Conservation (phyloP, 305 asterid genomes). For the Striga hermonthica region DNA sequence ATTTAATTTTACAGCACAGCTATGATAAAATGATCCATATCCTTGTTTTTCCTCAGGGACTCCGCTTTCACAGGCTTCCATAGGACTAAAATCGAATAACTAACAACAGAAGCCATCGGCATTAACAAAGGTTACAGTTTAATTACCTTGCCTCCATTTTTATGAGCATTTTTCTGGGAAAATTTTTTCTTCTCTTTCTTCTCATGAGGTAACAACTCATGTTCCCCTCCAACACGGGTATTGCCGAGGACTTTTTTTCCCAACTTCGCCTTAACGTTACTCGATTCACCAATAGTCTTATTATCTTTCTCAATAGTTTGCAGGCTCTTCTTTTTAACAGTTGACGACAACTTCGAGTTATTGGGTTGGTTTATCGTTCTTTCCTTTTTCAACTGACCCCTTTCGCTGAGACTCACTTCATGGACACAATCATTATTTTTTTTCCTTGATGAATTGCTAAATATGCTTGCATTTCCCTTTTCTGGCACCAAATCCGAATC, state of each 20-base stretch:
- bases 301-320: slow-evolving; percentile 3
- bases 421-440: slow-evolving; percentile 16
- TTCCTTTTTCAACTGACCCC: slow-evolving; percentile 41
- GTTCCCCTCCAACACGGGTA: slow-evolving; percentile 28
- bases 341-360: slow-evolving; percentile 32
- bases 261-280: slow-evolving; percentile 31
- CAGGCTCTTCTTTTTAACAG: slow-evolving; percentile 28
- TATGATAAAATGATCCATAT: neutral
- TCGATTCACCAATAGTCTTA: slow-evolving; percentile 33
- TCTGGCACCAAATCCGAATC: slow-evolving; percentile 32
- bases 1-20: neutral
- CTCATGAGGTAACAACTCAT: slow-evolving; percentile 26
- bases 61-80: too few relatives aligned
- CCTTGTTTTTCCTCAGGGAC: too few relatives aligned
- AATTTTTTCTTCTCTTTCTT: slow-evolving; percentile 30
- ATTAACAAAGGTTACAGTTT: slow-evolving; percentile 21
- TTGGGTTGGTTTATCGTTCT: slow-evolving; percentile 18
- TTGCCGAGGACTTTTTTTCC: slow-evolving; percentile 29
- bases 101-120: slow-evolving; percentile 16
- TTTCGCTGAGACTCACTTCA: slow-evolving; percentile 34
- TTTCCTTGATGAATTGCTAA: slow-evolving; percentile 27
- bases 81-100: neutral
- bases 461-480: slow-evolving; percentile 27
- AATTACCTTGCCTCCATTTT: slow-evolving; percentile 40
- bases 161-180: slow-evolving; percentile 32